These are phyloP conservation scores for Lactuca saligna DNA, from an alignment of 129 eudicot genomes.

Conservation along the genomic window DNA sequence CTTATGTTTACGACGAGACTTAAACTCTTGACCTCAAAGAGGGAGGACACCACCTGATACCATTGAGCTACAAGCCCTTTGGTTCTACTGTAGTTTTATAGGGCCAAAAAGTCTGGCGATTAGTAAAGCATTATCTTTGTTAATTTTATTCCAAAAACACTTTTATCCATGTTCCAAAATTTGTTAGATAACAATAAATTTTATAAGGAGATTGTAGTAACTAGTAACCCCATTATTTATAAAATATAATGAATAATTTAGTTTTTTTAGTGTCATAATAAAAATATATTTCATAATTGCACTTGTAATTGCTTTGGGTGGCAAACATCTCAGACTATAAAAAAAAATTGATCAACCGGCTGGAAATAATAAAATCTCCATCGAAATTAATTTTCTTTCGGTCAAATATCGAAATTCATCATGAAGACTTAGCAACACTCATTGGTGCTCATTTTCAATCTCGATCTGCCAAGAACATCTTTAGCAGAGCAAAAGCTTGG, in stretches of 20 bases:
- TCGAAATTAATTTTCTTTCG: not conserved
- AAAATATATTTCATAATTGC: not conserved
- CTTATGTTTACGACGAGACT: no score
- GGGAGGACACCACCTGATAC: no score
- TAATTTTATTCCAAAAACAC: not conserved
- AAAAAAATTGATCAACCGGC: not conserved
- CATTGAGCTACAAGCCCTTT: no score
- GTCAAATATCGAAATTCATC: not conserved
- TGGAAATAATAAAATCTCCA: not conserved
- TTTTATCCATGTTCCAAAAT: not conserved
- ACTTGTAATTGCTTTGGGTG: not conserved
- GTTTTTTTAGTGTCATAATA: no score
- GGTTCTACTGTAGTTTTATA: no score
- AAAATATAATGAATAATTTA: no score
- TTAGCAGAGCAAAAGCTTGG: slow-evolving; percentile 48
- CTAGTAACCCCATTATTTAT: no score
- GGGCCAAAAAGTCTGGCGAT: not conserved
- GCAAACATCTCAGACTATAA: not conserved
- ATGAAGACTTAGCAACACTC: not conserved
- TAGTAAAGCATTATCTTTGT: not conserved
- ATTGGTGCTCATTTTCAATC: slow-evolving; percentile 4
- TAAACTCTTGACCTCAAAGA: no score
- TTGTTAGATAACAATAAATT: no score
- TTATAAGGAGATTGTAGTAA: no score
- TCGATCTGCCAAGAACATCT: slow-evolving; percentile 36